phyloP scores from a whole-genome alignment of 345 rosid species.

The Streptanthus diversifolius region DNA sequence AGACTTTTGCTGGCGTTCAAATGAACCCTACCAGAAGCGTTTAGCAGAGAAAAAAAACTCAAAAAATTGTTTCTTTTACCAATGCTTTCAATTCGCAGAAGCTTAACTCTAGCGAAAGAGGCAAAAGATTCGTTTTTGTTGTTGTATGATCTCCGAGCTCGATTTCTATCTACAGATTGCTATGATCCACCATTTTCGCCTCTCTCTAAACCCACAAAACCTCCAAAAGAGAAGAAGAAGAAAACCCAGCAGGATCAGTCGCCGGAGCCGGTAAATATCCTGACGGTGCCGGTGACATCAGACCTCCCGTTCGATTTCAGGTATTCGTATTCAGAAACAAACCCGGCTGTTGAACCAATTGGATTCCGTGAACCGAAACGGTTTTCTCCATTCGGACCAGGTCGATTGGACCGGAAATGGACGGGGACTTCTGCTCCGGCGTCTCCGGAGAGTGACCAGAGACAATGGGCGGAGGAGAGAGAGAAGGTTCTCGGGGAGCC shows the following conservation, averaged over 20 bases:
- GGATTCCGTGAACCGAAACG: slow-evolving; percentile 85
- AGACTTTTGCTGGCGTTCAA: neutral
- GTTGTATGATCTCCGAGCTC: slow-evolving; percentile 15
- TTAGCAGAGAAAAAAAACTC: neutral
- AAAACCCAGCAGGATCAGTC: slow-evolving; percentile 10
- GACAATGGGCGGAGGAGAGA: slow-evolving; percentile 47
- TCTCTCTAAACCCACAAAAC: slow-evolving; percentile 23
- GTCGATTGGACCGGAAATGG: slow-evolving; percentile 76
- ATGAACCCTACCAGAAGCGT: neutral
- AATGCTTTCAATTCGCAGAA: slow-evolving; percentile 31
- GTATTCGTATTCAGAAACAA: slow-evolving; percentile 73
- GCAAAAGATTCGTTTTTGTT: neutral
- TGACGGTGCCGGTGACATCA: slow-evolving; percentile 34
- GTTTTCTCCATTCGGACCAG: slow-evolving; percentile 90
- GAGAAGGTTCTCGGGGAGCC: slow-evolving; percentile 53
- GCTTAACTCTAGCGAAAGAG: slow-evolving; percentile 16
- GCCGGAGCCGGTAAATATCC: neutral
- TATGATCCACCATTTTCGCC: slow-evolving; percentile 40
- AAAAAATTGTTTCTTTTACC: slow-evolving; percentile 1
- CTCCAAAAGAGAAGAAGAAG: slow-evolving; percentile 13
- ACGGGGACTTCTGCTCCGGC: slow-evolving; percentile 69
- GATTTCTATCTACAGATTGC: slow-evolving; percentile 30
- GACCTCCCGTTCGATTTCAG: slow-evolving; percentile 82
- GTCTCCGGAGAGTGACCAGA: slow-evolving; percentile 34
- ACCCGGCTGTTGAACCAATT: slow-evolving; percentile 53